phyloP scores from a whole-genome alignment of 257 asterid species.

The Nicotiana attenuata region DNA sequence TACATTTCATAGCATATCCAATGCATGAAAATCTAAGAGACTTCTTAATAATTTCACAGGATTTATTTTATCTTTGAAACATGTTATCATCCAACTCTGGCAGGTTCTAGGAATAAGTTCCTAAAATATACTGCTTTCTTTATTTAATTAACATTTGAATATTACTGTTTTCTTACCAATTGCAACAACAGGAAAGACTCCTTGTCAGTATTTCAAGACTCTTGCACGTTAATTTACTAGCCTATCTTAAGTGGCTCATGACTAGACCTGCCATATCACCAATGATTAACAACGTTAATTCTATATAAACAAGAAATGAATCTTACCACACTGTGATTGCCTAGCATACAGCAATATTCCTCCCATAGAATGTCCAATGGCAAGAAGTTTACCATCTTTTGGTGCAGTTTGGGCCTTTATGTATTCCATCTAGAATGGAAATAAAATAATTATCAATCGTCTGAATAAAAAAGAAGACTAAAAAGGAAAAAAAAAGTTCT shows the following conservation, averaged over 20 bases:
- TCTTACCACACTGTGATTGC: conserved; percentile 80
- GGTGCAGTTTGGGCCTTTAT: conserved; percentile 68
- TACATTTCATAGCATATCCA: not conserved
- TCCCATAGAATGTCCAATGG: conserved; percentile 98
- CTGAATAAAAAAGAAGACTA: not conserved
- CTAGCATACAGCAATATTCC: conserved; percentile 90
- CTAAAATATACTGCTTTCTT: not conserved
- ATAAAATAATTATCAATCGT: conserved; percentile 7
- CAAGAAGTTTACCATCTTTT: conserved; percentile 75
- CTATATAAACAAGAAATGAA: not conserved
- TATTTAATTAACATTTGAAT: not conserved
- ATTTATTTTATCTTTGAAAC: not conserved
- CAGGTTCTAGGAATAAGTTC: not conserved
- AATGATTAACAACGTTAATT: not conserved
- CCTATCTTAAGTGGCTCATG: not conserved
- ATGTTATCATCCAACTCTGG: not conserved
- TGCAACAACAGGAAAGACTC: not conserved
- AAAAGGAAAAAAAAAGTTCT: conserved; percentile 6
- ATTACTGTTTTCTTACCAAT: not conserved
- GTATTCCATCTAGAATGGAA: conserved; percentile 63
- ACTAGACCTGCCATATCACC: not conserved
- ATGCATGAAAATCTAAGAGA: not conserved
- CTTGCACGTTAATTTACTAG: not conserved
- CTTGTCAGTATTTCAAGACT: not conserved
- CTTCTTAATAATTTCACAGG: not conserved